Conservation (phyloP, 2,329 filamentous ascomycete species). For the Stylonectria norvegica region DNA sequence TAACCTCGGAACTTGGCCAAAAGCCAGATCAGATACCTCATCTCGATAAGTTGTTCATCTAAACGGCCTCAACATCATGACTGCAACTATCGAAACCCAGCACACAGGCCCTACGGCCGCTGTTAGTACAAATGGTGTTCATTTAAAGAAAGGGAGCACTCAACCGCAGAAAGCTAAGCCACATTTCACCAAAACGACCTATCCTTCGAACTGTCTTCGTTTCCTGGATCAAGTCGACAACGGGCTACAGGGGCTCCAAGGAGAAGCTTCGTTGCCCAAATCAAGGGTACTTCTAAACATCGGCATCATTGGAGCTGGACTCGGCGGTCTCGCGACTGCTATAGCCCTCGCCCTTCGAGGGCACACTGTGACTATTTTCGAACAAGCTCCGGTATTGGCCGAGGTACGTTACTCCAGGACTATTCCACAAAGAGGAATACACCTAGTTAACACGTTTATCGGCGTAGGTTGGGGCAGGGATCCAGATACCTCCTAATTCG, state of each 20-base stretch:
- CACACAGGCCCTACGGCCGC: neutral
- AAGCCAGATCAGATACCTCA: no score
- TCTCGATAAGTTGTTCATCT: no score
- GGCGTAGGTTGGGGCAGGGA: slow-evolving; percentile 29
- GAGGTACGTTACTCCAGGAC: slow-evolving; percentile 30
- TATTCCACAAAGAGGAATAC: neutral
- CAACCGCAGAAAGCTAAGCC: neutral
- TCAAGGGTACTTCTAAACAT: neutral
- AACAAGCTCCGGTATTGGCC: slow-evolving; percentile 36
- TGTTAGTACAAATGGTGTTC: neutral
- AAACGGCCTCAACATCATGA: neutral
- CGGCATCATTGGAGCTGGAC: slow-evolving; percentile 38
- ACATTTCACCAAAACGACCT: neutral
- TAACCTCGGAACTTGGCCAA: no score
- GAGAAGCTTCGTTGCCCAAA: neutral
- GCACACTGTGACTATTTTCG: slow-evolving; percentile 38
- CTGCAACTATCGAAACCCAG: neutral
- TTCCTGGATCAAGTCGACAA: neutral
- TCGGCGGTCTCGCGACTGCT: slow-evolving; percentile 40
- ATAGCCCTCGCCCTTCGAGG: slow-evolving; percentile 35
- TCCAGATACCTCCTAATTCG: slow-evolving; percentile 33
- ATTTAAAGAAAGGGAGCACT: neutral
- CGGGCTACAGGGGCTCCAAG: neutral
- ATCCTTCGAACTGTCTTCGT: neutral
- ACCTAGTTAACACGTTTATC: neutral